Conservation (phyloP, 2,329 filamentous ascomycete species). For the Arthroderma sp. region DNA sequence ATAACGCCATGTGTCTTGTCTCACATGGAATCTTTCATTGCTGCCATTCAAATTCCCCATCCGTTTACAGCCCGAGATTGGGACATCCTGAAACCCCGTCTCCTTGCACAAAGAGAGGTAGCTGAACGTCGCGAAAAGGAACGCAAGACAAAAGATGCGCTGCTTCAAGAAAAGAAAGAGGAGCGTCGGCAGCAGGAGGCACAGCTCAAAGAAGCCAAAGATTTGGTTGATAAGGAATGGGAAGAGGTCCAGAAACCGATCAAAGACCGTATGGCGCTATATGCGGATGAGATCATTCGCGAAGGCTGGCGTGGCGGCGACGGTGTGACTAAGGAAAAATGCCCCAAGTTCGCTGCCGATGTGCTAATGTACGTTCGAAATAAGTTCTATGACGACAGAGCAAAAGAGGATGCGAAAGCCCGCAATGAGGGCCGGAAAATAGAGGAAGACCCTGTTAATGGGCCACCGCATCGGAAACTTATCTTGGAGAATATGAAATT, state of each 20-base stretch:
- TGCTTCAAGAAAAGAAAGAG: conserved; percentile 34
- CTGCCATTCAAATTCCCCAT: conserved; percentile 55
- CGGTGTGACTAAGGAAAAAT: conserved; percentile 50
- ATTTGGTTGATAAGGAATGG: conserved; percentile 55
- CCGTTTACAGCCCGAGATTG: conserved; percentile 58
- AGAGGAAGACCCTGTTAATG: conserved; percentile 37
- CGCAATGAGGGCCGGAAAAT: conserved; percentile 35
- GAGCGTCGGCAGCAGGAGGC: conserved; percentile 36
- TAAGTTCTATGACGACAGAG: conserved; percentile 51
- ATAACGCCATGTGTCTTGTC: conserved; percentile 48
- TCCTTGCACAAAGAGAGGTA: conserved; percentile 51
- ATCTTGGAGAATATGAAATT: conserved; percentile 79
- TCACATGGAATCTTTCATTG: conserved; percentile 61
- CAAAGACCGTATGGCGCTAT: conserved; percentile 49
- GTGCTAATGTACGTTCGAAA: conserved; percentile 55
- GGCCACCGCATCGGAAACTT: conserved; percentile 47
- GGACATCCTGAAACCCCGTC: conserved; percentile 53
- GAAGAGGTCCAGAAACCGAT: conserved; percentile 57
- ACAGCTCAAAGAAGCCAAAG: conserved; percentile 40
- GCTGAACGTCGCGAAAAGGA: conserved; percentile 46
- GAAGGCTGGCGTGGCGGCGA: conserved; percentile 52
- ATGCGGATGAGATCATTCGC: conserved; percentile 58
- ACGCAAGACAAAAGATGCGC: conserved; percentile 35
- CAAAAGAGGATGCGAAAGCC: conserved; percentile 39
- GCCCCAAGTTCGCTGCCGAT: conserved; percentile 57